Percentiles rank a stretch among this genome's conserved stretches.
phyloP scores from a whole-genome alignment of 1,284 basidiomycete species.

The Ganoderma multipileum region DNA sequence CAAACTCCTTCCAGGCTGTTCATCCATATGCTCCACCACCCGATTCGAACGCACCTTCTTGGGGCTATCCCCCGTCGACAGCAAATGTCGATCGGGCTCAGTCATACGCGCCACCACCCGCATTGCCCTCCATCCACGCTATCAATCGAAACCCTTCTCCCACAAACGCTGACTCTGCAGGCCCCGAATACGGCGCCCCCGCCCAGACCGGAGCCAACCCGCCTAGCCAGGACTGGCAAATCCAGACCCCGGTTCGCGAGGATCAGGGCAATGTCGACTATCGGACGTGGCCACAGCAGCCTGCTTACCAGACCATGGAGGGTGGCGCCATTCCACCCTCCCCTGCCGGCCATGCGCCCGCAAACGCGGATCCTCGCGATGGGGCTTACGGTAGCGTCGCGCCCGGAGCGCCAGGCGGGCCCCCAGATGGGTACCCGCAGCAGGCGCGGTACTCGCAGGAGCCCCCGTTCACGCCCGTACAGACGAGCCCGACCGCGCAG shows the following conservation, averaged over 20 bases:
- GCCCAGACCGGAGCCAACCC: conserved; percentile 28
- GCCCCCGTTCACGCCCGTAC: conserved; percentile 37
- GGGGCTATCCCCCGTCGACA: conserved; percentile 58
- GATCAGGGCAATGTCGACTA: conserved; percentile 43
- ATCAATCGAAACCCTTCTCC: conserved; percentile 32
- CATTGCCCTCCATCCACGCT: conserved; percentile 35
- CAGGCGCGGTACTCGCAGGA: conserved; percentile 43
- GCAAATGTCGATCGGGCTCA: conserved; percentile 56
- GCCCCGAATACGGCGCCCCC: conserved; percentile 35
- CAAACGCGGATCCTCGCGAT: conserved; percentile 37
- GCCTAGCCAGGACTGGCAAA: conserved; percentile 36
- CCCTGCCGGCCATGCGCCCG: conserved; percentile 24
- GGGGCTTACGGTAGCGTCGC: conserved; percentile 37
- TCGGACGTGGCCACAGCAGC: conserved; percentile 46
- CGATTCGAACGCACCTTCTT: conserved; percentile 46
- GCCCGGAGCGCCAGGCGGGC: conserved; percentile 28
- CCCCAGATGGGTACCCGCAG: conserved; percentile 34
- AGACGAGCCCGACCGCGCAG: conserved; percentile 27
- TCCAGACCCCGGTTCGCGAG: conserved; percentile 39
- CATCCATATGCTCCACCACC: conserved; percentile 34
- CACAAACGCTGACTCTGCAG: conserved; percentile 29
- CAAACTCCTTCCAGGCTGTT: conserved; percentile 40
- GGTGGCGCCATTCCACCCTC: conserved; percentile 33
- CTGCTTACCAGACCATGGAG: conserved; percentile 42
- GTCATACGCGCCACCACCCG: conserved; percentile 57